Base-by-base conservation (phyloP, 202 grass and related monocot species). In the Schoenoplectus tabernaemontani region DNA sequence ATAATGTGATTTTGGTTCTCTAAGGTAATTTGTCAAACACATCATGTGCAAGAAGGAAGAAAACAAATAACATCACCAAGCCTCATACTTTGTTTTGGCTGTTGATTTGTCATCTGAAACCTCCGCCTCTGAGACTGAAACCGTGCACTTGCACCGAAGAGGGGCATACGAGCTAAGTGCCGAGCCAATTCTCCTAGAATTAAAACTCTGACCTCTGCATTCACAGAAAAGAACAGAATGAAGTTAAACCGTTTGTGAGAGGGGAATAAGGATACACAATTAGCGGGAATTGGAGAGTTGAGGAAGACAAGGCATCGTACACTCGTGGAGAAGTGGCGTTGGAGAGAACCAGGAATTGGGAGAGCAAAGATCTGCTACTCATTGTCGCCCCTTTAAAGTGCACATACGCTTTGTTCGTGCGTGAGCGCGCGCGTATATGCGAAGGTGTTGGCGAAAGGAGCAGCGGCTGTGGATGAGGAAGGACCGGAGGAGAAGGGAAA, bases 331-430 rank as follows among this genome's bases (percentile, higher is more conserved):
- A 80, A 12, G 77, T 41, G 58, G 41, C 24, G 54, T 19, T 78
- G 53, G 75, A 78, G 53, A 78, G 75, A 30, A 80, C 59, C 8
- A 80, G 38, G 38, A 80, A 46, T 46, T 64, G 77, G 58, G 77
- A 80, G 77, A 80, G 57, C 48, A 80, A 59, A 64, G 77, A 80
- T 64, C 57, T 60, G 59, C 57, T 64, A n/a, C 39, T 47, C 77
- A 80, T 78, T 43, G 48, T 64, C 36, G 57, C 15, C 15, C 33
- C 69, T 74, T 28, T 28, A 28, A 28, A 28, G 28, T 17, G 28
- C 28, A 28, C 28, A 28, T 28, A 28, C 28, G 50, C 23, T 74
- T 2, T 51, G 20, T 13, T 32, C 46, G 33, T 26, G 44, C 69
- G 47, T 22, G 47, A 1, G 19, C 5, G 39, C 26, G 43, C 39